Percentiles rank a stretch among this genome's conserved stretches.
Conservation (phyloP, 2,329 filamentous ascomycete species). For the Byssothecium circinans region DNA sequence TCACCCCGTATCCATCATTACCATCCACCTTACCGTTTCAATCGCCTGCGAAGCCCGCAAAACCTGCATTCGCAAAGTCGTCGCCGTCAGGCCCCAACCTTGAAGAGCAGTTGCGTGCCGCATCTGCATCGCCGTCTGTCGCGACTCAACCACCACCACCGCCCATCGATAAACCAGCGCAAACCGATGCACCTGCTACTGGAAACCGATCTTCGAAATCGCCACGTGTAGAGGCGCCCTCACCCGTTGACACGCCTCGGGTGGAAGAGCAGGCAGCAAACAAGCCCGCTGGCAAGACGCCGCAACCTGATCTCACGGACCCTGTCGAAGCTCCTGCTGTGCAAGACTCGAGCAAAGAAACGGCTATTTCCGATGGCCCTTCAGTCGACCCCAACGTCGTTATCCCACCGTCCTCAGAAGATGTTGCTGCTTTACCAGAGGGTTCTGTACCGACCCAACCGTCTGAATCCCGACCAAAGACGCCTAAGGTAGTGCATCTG, state of each 20-base stretch:
- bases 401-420: conserved; percentile 37
- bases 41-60: conserved; percentile 18
- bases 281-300: conserved; percentile 11
- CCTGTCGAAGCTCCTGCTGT: conserved; percentile 11
- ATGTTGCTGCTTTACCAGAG: conserved; percentile 33
- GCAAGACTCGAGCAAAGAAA: conserved; percentile 13
- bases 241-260: conserved; percentile 10
- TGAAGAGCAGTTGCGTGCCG: conserved; percentile 39
- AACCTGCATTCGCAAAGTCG: conserved; percentile 19
- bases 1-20: conserved; percentile 27
- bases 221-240: conserved; percentile 11
- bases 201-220: conserved; percentile 12
- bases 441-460: conserved; percentile 14
- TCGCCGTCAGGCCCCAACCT: conserved; percentile 29
- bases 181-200: conserved; percentile 16
- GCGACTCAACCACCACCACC: conserved; percentile 26
- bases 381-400: conserved; percentile 26
- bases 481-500: conserved; percentile 49
- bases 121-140: conserved; percentile 39
- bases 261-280: conserved; percentile 19
- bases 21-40: conserved; percentile 29
- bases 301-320: conserved; percentile 3
- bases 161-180: conserved; percentile 16
- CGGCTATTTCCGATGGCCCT: conserved; percentile 16
- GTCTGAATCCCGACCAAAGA: conserved; percentile 18